phyloP scores from a whole-genome alignment of 139 green algal genomes.

The Chlorella ohadii region DNA sequence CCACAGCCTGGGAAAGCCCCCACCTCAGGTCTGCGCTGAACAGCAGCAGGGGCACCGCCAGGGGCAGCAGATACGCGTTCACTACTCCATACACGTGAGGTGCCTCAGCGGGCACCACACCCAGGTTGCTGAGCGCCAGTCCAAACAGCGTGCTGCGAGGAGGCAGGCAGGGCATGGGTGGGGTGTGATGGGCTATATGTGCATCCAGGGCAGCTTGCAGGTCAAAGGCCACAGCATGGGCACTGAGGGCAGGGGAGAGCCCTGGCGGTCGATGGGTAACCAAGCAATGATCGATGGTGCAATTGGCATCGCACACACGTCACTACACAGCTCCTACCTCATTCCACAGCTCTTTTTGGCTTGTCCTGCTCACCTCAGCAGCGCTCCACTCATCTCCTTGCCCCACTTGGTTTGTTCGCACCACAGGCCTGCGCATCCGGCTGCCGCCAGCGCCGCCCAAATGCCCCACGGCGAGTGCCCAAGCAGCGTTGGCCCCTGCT shows the following conservation, averaged over 20 bases:
- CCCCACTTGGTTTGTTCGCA: conserved; percentile 69
- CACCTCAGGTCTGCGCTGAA: conserved; percentile 81
- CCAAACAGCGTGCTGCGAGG: conserved; percentile 68
- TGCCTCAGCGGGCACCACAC: conserved; percentile 64
- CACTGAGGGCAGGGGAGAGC: too few species aligned
- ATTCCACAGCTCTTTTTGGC: too few species aligned
- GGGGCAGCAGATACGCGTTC: conserved; percentile 87
- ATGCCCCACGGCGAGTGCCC: conserved; percentile 50
- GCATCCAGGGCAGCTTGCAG: too few species aligned
- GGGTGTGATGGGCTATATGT: too few species aligned
- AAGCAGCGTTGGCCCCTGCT: conserved; percentile 6
- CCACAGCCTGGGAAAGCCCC: background rate
- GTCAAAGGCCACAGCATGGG: background rate
- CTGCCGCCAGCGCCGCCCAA: conserved; percentile 62
- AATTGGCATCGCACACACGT: too few species aligned
- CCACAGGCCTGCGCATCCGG: conserved; percentile 72
- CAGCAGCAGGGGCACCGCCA: conserved; percentile 93
- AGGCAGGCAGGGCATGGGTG: background rate
- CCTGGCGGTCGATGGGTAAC: too few species aligned
- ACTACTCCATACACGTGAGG: conserved; percentile 62
- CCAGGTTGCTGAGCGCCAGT: conserved; percentile 79
- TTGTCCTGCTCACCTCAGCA: conserved; percentile 57
- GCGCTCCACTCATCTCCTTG: conserved; percentile 79
- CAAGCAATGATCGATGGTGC: too few species aligned
- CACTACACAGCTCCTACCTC: too few species aligned